A percentile compares a stretch with the other conserved stretches of the same genome.
Conservation (phyloP, 192 early-diverging fungal genomes). For the Cetraspora pellucida region DNA sequence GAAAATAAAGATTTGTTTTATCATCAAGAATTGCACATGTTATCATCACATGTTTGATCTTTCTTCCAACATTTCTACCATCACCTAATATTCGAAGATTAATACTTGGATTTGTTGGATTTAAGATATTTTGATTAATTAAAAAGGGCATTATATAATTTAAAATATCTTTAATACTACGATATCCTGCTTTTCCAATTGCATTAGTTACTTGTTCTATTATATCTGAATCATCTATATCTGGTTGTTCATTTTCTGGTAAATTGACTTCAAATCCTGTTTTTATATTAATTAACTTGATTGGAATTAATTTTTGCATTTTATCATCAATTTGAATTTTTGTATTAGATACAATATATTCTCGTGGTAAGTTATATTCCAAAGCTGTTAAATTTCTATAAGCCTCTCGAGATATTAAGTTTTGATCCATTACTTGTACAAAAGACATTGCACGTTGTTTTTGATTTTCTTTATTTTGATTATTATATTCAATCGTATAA, state of each 20-base stretch:
- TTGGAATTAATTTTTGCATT: not conserved
- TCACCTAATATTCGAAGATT: not conserved
- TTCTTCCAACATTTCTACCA: not conserved
- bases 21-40: conserved; percentile 10
- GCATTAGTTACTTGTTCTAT: not conserved
- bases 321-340: not conserved
- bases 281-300: conserved; percentile 1
- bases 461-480: not conserved
- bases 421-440: not conserved
- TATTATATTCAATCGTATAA: not conserved
- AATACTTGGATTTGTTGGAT: not conserved
- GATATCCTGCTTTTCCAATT: conserved; percentile 4
- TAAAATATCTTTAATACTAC: not conserved
- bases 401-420: not conserved
- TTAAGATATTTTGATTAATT: not conserved
- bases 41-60: not conserved
- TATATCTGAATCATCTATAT: not conserved
- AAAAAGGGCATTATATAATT: not conserved
- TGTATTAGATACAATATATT: not conserved
- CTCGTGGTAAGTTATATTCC: not conserved
- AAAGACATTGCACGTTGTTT: not conserved
- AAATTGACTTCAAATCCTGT: not conserved
- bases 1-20: conserved; percentile 1
- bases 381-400: not conserved
- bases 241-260: not conserved